phyloP scores from a whole-genome alignment of 1,139 yeast genomes.

The Candida albicans region DNA sequence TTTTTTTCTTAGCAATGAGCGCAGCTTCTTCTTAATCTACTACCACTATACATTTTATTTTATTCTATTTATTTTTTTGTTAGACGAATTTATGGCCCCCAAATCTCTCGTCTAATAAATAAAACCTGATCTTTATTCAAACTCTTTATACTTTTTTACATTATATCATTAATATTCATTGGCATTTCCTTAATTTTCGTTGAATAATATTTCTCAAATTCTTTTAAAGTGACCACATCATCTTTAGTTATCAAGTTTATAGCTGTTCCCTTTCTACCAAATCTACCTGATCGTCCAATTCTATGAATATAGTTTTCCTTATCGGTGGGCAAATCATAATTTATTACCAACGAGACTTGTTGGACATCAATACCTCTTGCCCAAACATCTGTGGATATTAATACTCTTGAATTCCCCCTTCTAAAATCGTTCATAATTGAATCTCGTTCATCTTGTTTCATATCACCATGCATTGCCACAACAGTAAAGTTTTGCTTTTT shows the following conservation, averaged over 20 bases:
- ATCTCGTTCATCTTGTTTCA: conserved; percentile 93
- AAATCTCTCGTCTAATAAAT: no score
- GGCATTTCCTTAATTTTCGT: conserved; percentile 90
- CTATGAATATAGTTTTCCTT: conserved; percentile 90
- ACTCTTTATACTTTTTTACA: conserved; percentile 17
- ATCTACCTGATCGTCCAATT: conserved; percentile 93
- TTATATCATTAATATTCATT: conserved; percentile 56
- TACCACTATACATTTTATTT: no score
- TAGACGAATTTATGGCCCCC: no score
- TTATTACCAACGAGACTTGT: conserved; percentile 92
- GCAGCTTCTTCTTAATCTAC: no score
- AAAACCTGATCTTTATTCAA: not conserved
- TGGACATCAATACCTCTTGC: conserved; percentile 98
- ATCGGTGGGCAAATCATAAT: conserved; percentile 85
- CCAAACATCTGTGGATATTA: conserved; percentile 96
- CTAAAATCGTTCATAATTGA: conserved; percentile 84
- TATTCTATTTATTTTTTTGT: no score
- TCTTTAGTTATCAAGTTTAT: conserved; percentile 79
- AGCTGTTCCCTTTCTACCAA: conserved; percentile 95
- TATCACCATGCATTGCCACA: conserved; percentile 94
- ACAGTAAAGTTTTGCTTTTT: conserved; percentile 82
- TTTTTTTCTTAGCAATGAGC: no score
- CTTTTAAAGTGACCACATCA: conserved; percentile 61
- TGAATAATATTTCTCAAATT: conserved; percentile 74
- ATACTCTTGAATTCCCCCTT: conserved; percentile 73